Evolutionary conservation across 106 monocot genomes (phyloP).

Genomic region (Dendrobium nobile): DNA sequence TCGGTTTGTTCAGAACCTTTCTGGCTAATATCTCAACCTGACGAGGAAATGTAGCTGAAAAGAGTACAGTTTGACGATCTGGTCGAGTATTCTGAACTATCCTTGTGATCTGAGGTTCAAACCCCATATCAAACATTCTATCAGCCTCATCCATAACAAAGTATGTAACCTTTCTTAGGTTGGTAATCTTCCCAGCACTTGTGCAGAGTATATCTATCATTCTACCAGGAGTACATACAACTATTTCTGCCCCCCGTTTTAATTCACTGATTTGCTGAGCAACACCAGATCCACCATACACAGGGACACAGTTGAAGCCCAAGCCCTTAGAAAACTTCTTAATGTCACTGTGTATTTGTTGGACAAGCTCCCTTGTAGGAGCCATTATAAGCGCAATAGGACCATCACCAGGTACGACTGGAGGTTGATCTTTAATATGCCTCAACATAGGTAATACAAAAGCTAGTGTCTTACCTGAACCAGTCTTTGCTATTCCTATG

Average conservation of each 20-base stretch:
- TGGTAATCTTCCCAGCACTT: constrained; percentile 83
- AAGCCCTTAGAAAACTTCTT: constrained; percentile 76
- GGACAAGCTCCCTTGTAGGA: constrained; percentile 93
- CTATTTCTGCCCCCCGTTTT: constrained; percentile 93
- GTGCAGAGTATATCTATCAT: constrained; percentile 99
- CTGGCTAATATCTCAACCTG: constrained; percentile 90
- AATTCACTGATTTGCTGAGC: constrained; percentile 97
- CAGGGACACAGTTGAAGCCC: constrained; percentile 76
- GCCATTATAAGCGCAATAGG: constrained; percentile 97
- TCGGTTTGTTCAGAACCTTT: constrained; percentile 79
- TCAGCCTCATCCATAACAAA: constrained; percentile 99
- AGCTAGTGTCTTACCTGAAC: constrained; percentile 94
- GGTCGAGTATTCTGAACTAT: constrained; percentile 91
- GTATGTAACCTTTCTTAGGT: constrained; percentile 87
- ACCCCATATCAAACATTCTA: constrained; percentile 99
- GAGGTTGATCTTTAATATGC: constrained; percentile 93
- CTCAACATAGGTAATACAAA: constrained; percentile 96
- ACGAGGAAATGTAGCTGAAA: constrained; percentile 94
- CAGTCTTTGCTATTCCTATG: constrained; percentile 95
- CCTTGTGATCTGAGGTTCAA: constrained; percentile 91
- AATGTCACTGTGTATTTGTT: constrained; percentile 89
- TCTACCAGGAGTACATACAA: constrained; percentile 97
- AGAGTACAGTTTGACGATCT: constrained; percentile 89
- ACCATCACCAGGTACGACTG: constrained; percentile 82
- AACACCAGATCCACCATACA: constrained; percentile 96